Evolutionary conservation across 106 monocot genomes (phyloP), one percentile per base, ranked within the genome.

Genomic region (Phalaenopsis aphrodite): DNA sequence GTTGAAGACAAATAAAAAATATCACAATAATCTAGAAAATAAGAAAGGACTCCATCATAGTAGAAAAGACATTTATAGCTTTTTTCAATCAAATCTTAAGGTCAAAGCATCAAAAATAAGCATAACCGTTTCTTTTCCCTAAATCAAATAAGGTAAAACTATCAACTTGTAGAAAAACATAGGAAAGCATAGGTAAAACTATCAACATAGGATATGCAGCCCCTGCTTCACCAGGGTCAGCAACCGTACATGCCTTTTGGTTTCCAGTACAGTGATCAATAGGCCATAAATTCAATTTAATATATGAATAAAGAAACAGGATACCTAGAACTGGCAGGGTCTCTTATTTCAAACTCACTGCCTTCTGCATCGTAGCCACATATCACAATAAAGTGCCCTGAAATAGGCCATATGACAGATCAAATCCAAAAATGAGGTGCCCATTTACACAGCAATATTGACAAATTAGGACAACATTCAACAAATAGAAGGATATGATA

Each of bases 381-480:
- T 85, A 98, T 87, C 47, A 98, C 88, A 82, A 98, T 82, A 83
- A 89, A 94, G 65, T 98, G 97, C 56, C 96, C 96, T 94, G 83
- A 66, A 80, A 84, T 2, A 76, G 7, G 12, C 14, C 14, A 76
- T 48, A 47, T 10, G 49, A 48, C 52, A 30, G 76, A 49, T 76
- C 49, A 76, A 76, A 74, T 42, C 19, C 43, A 42, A 74, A 42
- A 42, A 14, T 30, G 21, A 43, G 41, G 18, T 17, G 16, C 19
- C 3, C 43, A 74, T 42, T 42, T 45, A 74, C 43, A 12, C 18
- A 43, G 6, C 74, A 19, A 43, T 45, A 74, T 74, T n/a, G 43
- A 4, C 15, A 85, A 41, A 69, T 45, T 41, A 5, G 18, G 16
- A 71, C 3, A 71, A 39, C 38, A 71, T 71, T 14, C 39, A 71